Conservation (phyloP, 495 filamentous ascomycete genomes). For the Pseudevernia furfuracea region DNA sequence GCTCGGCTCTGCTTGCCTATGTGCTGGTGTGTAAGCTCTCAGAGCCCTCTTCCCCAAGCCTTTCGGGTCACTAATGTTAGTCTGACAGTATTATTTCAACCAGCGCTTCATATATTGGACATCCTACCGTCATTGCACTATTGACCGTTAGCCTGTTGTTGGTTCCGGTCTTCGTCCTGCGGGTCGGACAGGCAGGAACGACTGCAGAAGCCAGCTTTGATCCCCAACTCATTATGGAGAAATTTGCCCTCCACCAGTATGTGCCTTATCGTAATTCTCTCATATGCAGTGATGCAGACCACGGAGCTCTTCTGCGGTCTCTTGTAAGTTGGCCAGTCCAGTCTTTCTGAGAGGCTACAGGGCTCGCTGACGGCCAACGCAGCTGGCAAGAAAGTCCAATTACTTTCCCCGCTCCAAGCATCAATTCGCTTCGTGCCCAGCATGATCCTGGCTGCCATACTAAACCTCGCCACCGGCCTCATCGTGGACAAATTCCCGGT, state of each 20-base stretch:
- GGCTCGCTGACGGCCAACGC: constrained; percentile 24
- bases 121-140: constrained; percentile 35
- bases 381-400: constrained; percentile 40
- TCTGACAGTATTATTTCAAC: constrained; percentile 29
- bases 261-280: constrained; percentile 45
- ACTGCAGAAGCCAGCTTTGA: constrained; percentile 38
- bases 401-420: constrained; percentile 38
- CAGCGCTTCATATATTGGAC: constrained; percentile 32
- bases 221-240: constrained; percentile 50
- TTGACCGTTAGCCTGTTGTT: constrained; percentile 34
- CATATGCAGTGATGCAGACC: constrained; percentile 41
- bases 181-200: constrained; percentile 42
- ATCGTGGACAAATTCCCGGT: constrained; percentile 48
- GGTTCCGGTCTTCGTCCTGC: constrained; percentile 40
- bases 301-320: constrained; percentile 43
- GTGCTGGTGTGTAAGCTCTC: constrained; percentile 34
- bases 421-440: constrained; percentile 50
- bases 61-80: background rate
- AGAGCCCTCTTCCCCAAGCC: background rate
- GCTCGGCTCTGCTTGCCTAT: constrained; percentile 41
- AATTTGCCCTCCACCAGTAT: constrained; percentile 42
- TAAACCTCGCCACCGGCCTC: constrained; percentile 49
- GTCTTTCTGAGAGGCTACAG: background rate
- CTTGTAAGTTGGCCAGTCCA: constrained; percentile 28
- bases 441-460: constrained; percentile 43